Base-by-base conservation (phyloP, 2,329 filamentous ascomycete genomes). In the Paecilomyces sp. region DNA sequence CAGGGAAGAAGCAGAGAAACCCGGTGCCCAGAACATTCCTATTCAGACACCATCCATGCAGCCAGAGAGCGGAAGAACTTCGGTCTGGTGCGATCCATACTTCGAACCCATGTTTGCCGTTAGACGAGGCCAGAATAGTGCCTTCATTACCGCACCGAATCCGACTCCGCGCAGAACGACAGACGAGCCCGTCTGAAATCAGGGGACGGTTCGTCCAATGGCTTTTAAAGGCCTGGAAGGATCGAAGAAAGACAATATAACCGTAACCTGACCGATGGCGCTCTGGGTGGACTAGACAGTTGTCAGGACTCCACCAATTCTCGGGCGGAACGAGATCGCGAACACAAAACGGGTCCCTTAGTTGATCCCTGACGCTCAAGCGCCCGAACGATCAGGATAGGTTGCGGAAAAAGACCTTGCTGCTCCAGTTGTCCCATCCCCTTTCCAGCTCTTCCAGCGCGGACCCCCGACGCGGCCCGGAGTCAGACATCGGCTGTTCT, bases 291-390 rank as follows among this genome's bases (percentile, higher is more conserved):
- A 60, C 61, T 64, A 62, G 64, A 63, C 60, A 66, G 63, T 61
- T 66, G 67, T 66, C 64, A 68, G 62, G 61, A 62, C 64, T 63
- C 66, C 64, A 68, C 66, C 63, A 60, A 55, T 47, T 47, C 58
- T 63, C 57, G 54, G 55, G 60, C 62, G 56, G 50, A 55, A 58
- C 5, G 60, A 63, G 59, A 61, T 57, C 51, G 56, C 52, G 31
- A 60, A 30, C 36, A 18, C 55, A 60, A 53, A 59, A 50, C 47
- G 28, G 34, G 55, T 53, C 50, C 28, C 34, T 57, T 55, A 52
- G 41, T 54, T 52, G 57, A 58, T 33, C 53, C 57, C 53, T 34
- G 51, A 33, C 57, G 50, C 22, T 22, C 36, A 58, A 41, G 25
- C 50, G 24, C 9, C 33, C 15, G 9, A 36, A 28, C 33, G 55